Percentiles rank a stretch among this genome's conserved stretches.
These are phyloP conservation scores for Hippophae gyantsensis DNA, from an alignment of 306 rosid genomes.

Conservation along the genomic window DNA sequence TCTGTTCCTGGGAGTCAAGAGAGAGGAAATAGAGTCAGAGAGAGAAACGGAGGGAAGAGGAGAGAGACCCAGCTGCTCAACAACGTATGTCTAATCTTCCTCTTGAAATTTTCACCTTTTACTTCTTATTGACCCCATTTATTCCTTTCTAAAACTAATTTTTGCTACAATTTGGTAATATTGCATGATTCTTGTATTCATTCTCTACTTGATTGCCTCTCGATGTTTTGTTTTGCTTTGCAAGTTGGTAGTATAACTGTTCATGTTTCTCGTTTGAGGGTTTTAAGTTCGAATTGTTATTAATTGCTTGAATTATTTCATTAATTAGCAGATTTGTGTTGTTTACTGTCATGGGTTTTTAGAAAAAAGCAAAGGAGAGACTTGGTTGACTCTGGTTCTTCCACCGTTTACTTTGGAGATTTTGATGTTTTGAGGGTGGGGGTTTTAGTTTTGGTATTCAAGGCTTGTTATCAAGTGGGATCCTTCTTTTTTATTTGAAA, in stretches of 20 bases:
- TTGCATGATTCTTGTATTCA: slow-evolving; percentile 1
- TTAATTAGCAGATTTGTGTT: slow-evolving; percentile 8
- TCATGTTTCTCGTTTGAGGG: slow-evolving; percentile 18
- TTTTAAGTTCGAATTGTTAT: slow-evolving; percentile 16
- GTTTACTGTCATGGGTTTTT: slow-evolving; percentile 6
- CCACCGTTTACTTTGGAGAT: slow-evolving; percentile 16
- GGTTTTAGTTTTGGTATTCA: slow-evolving; percentile 13
- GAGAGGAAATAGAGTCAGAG: slow-evolving; percentile 15
- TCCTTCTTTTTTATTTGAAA: slow-evolving; percentile 7
- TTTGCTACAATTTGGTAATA: slow-evolving; percentile 6
- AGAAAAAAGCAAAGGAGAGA: slow-evolving; percentile 5
- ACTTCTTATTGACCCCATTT: slow-evolving; percentile 9
- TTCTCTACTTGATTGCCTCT: not conserved
- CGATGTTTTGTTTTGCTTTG: not conserved
- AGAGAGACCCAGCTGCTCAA: slow-evolving; percentile 23
- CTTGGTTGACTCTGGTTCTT: slow-evolving; percentile 51
- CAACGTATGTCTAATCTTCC: slow-evolving; percentile 32
- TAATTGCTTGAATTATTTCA: not conserved
- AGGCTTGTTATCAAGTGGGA: not conserved
- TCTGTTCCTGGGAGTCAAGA: slow-evolving; percentile 22
- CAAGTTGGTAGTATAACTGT: slow-evolving; percentile 24
- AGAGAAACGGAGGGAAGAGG: not conserved
- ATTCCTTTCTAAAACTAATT: slow-evolving; percentile 1
- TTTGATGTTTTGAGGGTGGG: slow-evolving; percentile 12
- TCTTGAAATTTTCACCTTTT: slow-evolving; percentile 4